Base-by-base conservation (phyloP, 768 basidiomycete species). In the Suillus luteus region DNA sequence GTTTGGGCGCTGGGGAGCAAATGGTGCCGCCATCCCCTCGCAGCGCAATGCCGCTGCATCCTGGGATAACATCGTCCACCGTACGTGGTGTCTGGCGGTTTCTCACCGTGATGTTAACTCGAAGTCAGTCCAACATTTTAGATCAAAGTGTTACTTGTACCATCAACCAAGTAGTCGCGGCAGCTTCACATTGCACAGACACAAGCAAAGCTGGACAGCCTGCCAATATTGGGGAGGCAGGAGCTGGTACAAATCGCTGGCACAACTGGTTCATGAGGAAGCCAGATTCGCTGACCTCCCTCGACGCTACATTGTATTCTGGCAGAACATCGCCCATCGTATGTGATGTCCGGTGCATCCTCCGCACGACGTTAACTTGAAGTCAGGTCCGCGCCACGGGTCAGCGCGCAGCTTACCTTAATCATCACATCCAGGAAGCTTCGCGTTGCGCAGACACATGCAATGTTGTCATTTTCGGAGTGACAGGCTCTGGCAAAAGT, bases 401-500 rank as follows among this genome's bases (percentile, higher is more conserved):
- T 17, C 41, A 8, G 41, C 2, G 17, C 5, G 17, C 41, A 9
- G 17, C 41, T 43, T 2, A 3, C 22, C n/a, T 1, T 22, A 5
- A 22, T 5, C 22, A 2, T 22, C 10, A 5, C 12, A 22, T 22
- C 0, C 1, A 49, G 12, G 22, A 49, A 6, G 49, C 49, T 31
- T 51, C 14, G 15, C 24, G 22, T 51, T 27, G 49, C 49, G 17
- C 6, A 31, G 49, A 51, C 49, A 51, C 49, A 31, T 51, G 72
- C 44, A 75, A 75, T 60, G 67, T 75, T 41, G 65, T 75, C 51
- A 38, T 75, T 7, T 64, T 62, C 31, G 73, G 73, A 35, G 72
- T 74, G 62, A 69, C 71, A 1, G 74, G 73, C 51, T 58, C 55
- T 8, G 73, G 73, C 5, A 75, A 75, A 62, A 75, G 72, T 24